Conservation (phyloP, 2,329 filamentous ascomycete genomes). For the Malbranchea cinnamomea region DNA sequence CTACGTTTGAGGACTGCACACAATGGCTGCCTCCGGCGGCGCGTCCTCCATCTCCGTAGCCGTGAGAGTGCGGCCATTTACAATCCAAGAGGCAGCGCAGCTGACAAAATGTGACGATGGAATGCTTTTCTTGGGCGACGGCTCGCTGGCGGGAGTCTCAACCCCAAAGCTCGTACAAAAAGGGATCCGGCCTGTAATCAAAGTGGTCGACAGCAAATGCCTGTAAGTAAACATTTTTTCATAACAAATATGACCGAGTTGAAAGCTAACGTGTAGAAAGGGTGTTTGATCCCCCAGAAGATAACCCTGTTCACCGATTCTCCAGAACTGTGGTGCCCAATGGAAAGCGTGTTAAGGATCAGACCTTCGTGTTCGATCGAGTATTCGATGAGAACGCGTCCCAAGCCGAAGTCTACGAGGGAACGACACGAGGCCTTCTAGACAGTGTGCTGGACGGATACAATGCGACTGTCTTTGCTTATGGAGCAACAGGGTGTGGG, state of each 20-base stretch:
- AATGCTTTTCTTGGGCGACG: slow-evolving; percentile 88
- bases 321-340: slow-evolving; percentile 64
- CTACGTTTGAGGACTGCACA: slow-evolving; percentile 3
- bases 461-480: slow-evolving; percentile 97
- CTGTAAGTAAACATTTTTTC: slow-evolving; percentile 47
- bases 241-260: not conserved
- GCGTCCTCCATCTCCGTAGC: slow-evolving; percentile 37
- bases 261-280: slow-evolving; percentile 33
- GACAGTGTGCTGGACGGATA: slow-evolving; percentile 94
- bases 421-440: slow-evolving; percentile 75
- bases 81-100: slow-evolving; percentile 88
- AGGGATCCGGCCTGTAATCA: slow-evolving; percentile 81
- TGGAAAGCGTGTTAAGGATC: slow-evolving; percentile 90
- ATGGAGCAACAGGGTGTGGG: slow-evolving; percentile 92
- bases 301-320: slow-evolving; percentile 80
- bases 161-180: slow-evolving; percentile 73
- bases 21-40: slow-evolving; percentile 29
- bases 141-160: slow-evolving; percentile 76
- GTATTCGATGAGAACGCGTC: slow-evolving; percentile 93
- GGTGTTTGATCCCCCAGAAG: slow-evolving; percentile 93
- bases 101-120: slow-evolving; percentile 63
- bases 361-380: slow-evolving; percentile 91
- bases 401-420: slow-evolving; percentile 88
- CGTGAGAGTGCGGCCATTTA: slow-evolving; percentile 51
- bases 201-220: slow-evolving; percentile 91